Evolutionary conservation across 768 basidiomycete species (phyloP).

Genomic region (Amanita pseudoporphyria): DNA sequence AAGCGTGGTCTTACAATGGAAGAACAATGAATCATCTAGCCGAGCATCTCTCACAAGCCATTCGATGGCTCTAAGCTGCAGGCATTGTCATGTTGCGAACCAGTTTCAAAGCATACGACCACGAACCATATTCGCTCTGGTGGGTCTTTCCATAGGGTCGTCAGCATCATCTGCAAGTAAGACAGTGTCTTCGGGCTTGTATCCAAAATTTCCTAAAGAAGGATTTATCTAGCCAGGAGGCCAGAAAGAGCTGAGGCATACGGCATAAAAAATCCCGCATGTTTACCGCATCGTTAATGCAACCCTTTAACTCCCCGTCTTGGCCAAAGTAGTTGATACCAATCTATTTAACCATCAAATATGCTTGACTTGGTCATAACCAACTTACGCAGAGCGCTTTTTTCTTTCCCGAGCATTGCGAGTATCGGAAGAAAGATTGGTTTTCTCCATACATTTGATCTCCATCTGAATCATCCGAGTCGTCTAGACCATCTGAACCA

Average conservation of each 20-base stretch:
- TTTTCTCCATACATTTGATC: conserved; percentile 56
- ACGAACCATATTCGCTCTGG: conserved; percentile 69
- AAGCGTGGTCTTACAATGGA: conserved; percentile 55
- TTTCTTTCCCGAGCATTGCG: conserved; percentile 79
- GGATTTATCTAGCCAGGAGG: not conserved
- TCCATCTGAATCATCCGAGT: conserved; percentile 76
- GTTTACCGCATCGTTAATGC: conserved; percentile 87
- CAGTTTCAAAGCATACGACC: not conserved
- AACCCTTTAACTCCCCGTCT: conserved; percentile 59
- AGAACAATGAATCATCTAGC: conserved; percentile 82
- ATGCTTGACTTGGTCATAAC: not conserved
- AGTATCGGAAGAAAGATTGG: conserved; percentile 70
- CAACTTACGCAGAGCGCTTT: conserved; percentile 77
- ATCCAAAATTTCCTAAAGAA: conserved; percentile 46
- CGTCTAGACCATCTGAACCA: too few species aligned
- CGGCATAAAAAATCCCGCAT: conserved; percentile 65
- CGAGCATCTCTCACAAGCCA: conserved; percentile 83
- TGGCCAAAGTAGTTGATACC: conserved; percentile 84
- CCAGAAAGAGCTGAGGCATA: conserved; percentile 22
- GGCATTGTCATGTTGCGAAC: conserved; percentile 1
- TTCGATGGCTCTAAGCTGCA: conserved; percentile 67
- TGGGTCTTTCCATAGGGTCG: conserved; percentile 60
- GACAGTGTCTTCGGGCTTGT: conserved; percentile 74
- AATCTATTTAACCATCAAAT: conserved; percentile 36
- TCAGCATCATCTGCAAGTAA: conserved; percentile 70